Evolutionary conservation across 2,329 filamentous ascomycete genomes (phyloP), one percentile per base, ranked within the genome.

Genomic region (Ceratocystis eucalypticola): DNA sequence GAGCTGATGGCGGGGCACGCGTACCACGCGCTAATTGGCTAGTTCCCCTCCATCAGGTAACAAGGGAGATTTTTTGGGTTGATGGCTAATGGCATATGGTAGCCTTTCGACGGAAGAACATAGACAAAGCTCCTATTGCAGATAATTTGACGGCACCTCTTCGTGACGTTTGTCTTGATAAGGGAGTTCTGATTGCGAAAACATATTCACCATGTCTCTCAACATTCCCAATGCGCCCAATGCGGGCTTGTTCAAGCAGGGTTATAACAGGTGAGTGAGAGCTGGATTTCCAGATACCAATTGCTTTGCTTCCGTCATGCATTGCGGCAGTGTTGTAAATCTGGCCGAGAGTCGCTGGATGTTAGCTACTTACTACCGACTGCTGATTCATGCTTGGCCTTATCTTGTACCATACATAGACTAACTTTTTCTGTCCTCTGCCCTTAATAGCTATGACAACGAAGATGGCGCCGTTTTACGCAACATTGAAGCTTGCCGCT

Each of bases 401-500:
- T 7, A 10, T 33, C 12, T 61, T 17, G 55, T 61, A 17, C 20
- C n/a, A 37, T 37, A n/a, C 57, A 12, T 8, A 10, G 25, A 61
- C 57, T n/a, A 41, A 63, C 70, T 70, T 15, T 41, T 5, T 41
- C 12, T 41, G 37, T 12, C 37, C 10, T 15, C 12, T 15, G 10
- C 3, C 37, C 37, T 41, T 70, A 53, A 69, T 74, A 97, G 95
- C 83, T 96, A 99, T 80, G 93, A 97, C 76, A 88, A 93, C 69
- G 95, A 99, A 86, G 94, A 99, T 89, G 94, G 94, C 75, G 95
- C 94, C 71, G 92, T 99, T 71, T 83, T 97, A 71, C 91, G 94
- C 75, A 99, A 99, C 78, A 97, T 99, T 79, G 95, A 99, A 75
- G 94, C 95, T 75, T 99, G 94, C 81, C 86, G 92, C 70, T 90